Evolutionary conservation across 2,329 filamentous ascomycete genomes (phyloP), one percentile per base, ranked within the genome.

Genomic region (Cadophora luteo-olivacea): DNA sequence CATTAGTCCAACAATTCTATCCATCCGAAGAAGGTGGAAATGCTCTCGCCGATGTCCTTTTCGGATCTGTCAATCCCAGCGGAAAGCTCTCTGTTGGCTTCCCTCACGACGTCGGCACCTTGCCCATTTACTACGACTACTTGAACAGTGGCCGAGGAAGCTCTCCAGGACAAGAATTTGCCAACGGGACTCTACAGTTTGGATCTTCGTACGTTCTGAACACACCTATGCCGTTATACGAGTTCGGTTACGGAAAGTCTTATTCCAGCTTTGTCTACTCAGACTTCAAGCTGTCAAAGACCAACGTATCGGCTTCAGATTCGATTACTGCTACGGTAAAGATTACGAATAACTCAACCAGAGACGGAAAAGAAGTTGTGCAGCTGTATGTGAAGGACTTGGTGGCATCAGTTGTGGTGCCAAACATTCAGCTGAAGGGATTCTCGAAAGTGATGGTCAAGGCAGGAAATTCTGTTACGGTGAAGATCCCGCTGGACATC

Each of bases 151-250:
- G 85, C 0, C 97, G 96, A 79, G 94, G 92, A 0, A 90, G 96
- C 54, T 90, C 89, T 75, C 82, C 84, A 0, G 84, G 91, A 4
- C 83, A 86, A 16, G 92, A 95, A 76, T 95, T 94, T 73, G 92
- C 93, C 0, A 87, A 89, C 0, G 88, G 86, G 4, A 91, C 86
- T 0, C 81, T 97, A 0, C 92, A 92, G 75, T 89, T 97, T 72
- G 94, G 97, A 80, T 97, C 97, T 80, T 89, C 93, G 32, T 88
- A 94, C 79, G 94, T 97, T 72, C 92, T 97, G 81, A 92, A 91
- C 66, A 83, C 85, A 66, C 90, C 95, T 67, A 82, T 84, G 4
- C 94, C 94, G 0, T 89, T 92, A 0, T 97, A 91, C 77, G 92
- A 93, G 64, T 97, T 97, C 74, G 94, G 95, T 0, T 94, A 89